Base-by-base conservation (phyloP, 164 flowering plant genomes). In the Echeveria elegans region DNA sequence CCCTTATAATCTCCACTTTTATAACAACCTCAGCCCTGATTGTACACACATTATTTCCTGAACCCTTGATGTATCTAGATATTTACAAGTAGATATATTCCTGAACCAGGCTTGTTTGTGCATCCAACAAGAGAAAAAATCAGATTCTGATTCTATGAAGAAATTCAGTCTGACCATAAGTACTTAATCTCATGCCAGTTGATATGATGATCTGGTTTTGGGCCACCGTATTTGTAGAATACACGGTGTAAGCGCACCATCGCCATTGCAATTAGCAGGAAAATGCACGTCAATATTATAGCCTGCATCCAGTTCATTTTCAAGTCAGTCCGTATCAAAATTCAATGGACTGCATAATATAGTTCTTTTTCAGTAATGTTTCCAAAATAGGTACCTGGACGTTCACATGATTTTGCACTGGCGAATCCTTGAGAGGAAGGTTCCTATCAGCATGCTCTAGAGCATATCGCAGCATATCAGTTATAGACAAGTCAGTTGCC, bases 391-490 rank as follows among this genome's bases (percentile, higher is more conserved):
- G 60, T 24, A 53, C 60, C 60, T 53, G 5, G 15, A 53, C 28
- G 24, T 53, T 53, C 6, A 3, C 60, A 53, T 53, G 16, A 3
- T 26, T 53, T 11, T 24, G 30, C 26, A 53, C 2, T 56, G 19
- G 12, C 32, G 5, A 11, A 28, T 26, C 34, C 23, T 69, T 85
- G 32, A 4, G 43, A 65, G 90, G 84, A 68, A 89, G 79, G 75
- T 86, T 81, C 64, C 77, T 84, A 50, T 92, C 96, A 52, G 96
- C 90, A 76, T 77, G 97, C 79, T 87, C 85, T 29, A 89, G 88
- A 68, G 86, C 81, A 73, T 82, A 81, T 24, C 77, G 76, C 37
- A 92, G 43, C 90, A 92, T 77, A 59, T 84, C 83, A 37, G 80
- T 47, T 24, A 84, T 78, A 29, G 80, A 9, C 77, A 82, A 74